These are phyloP conservation scores for Escallonia herrerae DNA, from an alignment of 129 eudicot genomes.

Conservation along the genomic window DNA sequence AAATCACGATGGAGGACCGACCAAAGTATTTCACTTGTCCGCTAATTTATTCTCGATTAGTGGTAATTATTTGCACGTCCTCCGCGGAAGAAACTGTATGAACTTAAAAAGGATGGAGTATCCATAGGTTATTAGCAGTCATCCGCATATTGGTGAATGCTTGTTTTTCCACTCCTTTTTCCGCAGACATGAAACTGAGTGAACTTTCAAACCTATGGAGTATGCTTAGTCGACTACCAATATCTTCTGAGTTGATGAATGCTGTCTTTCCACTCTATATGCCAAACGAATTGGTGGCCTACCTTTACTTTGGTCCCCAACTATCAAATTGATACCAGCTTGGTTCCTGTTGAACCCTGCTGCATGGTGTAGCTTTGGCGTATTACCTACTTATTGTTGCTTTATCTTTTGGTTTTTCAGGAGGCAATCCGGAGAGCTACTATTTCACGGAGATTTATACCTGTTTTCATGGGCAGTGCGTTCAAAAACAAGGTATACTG, in stretches of 20 bases:
- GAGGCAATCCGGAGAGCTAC: slow-evolving; percentile 96
- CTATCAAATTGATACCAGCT: background rate
- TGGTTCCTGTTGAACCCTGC: too few species aligned
- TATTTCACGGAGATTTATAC: slow-evolving; percentile 77
- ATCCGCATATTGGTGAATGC: background rate
- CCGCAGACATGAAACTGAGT: background rate
- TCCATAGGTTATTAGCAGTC: background rate
- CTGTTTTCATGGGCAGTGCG: slow-evolving; percentile 99
- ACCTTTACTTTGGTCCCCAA: background rate
- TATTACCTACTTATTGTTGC: background rate
- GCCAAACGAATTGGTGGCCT: background rate
- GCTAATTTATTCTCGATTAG: too few species aligned
- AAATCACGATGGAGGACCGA: too few species aligned
- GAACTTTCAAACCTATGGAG: too few species aligned
- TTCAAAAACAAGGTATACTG: slow-evolving; percentile 84
- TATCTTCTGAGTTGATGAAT: background rate
- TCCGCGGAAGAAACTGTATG: too few species aligned
- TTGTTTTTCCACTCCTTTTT: background rate
- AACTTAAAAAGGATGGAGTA: too few species aligned
- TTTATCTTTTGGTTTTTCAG: slow-evolving; percentile 27
- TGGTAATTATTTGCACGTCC: too few species aligned
- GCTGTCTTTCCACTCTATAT: background rate
- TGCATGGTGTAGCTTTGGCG: background rate
- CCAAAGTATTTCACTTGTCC: too few species aligned
- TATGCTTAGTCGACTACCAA: too few species aligned